A percentile compares a stretch with the other conserved stretches of the same genome.
phyloP scores from a whole-genome alignment of 495 filamentous ascomycete species.

The Neohortaea acidophila region DNA sequence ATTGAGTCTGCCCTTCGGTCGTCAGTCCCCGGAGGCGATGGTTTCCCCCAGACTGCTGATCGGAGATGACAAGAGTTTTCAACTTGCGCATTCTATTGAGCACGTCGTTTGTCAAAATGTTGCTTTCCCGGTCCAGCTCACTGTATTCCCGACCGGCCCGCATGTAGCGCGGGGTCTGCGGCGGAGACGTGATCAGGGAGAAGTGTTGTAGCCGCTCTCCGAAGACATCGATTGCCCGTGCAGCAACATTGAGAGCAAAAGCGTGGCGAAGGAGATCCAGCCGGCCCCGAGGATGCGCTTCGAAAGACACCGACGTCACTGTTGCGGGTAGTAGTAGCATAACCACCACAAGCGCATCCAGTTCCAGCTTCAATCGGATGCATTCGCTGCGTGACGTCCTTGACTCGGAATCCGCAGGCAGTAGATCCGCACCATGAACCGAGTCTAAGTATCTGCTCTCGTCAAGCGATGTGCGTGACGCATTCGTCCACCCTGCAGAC shows the following conservation, averaged over 20 bases:
- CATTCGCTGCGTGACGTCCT: background rate
- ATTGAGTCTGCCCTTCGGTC: background rate
- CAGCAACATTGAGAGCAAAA: constrained; percentile 1
- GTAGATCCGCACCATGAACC: no score
- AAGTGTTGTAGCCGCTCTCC: background rate
- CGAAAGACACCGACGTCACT: constrained; percentile 4
- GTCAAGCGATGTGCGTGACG: no score
- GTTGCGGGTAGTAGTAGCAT: constrained; percentile 11
- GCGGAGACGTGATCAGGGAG: background rate
- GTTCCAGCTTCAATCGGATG: background rate
- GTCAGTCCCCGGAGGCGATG: background rate
- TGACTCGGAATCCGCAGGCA: no score
- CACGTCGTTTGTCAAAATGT: background rate
- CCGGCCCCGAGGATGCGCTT: background rate
- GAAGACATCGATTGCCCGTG: background rate
- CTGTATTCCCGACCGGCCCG: no score
- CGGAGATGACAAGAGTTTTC: background rate
- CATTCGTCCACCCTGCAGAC: no score
- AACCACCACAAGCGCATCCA: constrained; percentile 7
- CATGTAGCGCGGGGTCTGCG: no score
- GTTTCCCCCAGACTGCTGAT: background rate
- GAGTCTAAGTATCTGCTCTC: no score
- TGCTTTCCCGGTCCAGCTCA: no score
- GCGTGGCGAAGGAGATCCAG: background rate
- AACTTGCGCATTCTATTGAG: background rate